phyloP scores from a whole-genome alignment of 1,139 yeast genomes.

The Pichia sp. region DNA sequence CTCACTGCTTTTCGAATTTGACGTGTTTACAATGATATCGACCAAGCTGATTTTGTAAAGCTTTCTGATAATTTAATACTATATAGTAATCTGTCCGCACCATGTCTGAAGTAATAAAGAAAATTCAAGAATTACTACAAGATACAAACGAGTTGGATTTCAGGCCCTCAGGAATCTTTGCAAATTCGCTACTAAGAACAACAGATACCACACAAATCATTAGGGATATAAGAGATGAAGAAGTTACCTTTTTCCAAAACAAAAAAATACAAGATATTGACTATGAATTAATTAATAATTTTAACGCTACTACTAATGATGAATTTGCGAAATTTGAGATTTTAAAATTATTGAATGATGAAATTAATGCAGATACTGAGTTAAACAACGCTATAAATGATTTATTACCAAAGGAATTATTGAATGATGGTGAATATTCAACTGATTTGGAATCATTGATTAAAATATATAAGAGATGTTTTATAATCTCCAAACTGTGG shows the following conservation, averaged over 20 bases:
- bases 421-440: neutral
- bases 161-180: conserved; percentile 12
- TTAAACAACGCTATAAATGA: neutral
- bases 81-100: no score
- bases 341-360: conserved; percentile 7
- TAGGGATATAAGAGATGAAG: conserved; percentile 17
- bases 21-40: neutral
- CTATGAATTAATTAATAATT: conserved; percentile 10
- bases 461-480: conserved; percentile 3
- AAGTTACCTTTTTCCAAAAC: conserved; percentile 13
- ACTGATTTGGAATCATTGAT: conserved; percentile 3
- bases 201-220: conserved; percentile 17
- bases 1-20: neutral
- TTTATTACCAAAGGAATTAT: neutral
- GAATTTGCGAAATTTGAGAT: conserved; percentile 6
- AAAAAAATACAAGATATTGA: conserved; percentile 15
- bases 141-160: neutral
- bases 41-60: no score
- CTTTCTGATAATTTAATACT: no score
- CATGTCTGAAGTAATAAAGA: neutral
- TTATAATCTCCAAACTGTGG: conserved; percentile 8
- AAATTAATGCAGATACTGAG: neutral
- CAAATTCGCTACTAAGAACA: conserved; percentile 15
- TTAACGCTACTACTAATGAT: neutral
- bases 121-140: neutral